Base-by-base conservation (phyloP, 2,329 filamentous ascomycete species). In the Berkeleyomyces basicola region DNA sequence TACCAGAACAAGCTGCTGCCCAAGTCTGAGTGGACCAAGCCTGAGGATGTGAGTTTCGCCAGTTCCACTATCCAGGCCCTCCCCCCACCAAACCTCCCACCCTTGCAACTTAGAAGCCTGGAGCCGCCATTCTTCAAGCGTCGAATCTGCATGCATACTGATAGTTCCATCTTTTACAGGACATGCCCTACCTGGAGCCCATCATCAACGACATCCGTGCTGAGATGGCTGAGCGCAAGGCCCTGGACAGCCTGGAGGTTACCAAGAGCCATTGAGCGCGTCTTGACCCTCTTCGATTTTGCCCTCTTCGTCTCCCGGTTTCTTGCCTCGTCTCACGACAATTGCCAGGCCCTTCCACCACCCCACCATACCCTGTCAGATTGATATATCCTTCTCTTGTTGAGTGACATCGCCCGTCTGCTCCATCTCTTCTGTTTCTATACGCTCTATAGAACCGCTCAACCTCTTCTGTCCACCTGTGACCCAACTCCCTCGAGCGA, bases 1-100 rank as follows among this genome's bases (percentile, higher is more conserved):
- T 74, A 82, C 71, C 74, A 78, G 70, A 83, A 85, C 74, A 83
- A 84, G 77, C 75, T 85, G 66, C 78, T 86, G 63, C 81, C 83
- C 72, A 80, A 80, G 76, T 72, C 77, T 42, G 73, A 83, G 72
- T 83, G 81, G 81, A 82, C 79, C 68, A 82, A 80, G 75, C 68
- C 76, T 68, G 75, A 79, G 70, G 76, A 80, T 69, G 78, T 80
- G 71, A 70, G 73, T 65, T 47, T 40, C 16, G 14, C 51, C 36
- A 9, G 11, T 16, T 37, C 39, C 43, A 33, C 44, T 59, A 5
- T 49, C 33, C 7, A 10, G 58, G 33, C n/a, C 33, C 36, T 36
- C 37, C 14, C 23, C 43, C 44, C 36, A 2, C 46, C 43, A 58
- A 16, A 16, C 16, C 31, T 49, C 14, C 23, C 23, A 23, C 59